Evolutionary conservation across 108 stramenopile genomes (phyloP).

Genomic region (Skeletonema marinoi): DNA sequence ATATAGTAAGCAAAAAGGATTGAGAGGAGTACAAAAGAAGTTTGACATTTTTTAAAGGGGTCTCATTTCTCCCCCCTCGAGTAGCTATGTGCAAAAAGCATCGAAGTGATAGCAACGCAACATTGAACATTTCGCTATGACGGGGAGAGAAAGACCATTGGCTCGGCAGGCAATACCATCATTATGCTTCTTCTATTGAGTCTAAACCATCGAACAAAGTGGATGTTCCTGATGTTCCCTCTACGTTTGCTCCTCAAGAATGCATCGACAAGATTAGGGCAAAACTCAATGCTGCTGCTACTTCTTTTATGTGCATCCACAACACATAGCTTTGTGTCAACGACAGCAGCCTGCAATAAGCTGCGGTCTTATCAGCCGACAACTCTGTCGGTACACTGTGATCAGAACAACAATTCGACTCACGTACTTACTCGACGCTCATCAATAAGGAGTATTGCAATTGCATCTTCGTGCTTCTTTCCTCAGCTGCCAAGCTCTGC

Average conservation of each 20-base stretch:
- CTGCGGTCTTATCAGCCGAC: background rate
- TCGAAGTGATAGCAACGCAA: no score
- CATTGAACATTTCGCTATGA: no score
- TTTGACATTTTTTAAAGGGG: no score
- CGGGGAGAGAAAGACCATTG: background rate
- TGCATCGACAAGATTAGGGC: constrained; percentile 29
- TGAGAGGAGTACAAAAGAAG: no score
- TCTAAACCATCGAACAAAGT: background rate
- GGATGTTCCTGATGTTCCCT: constrained; percentile 15
- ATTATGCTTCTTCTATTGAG: background rate
- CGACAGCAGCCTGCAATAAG: background rate
- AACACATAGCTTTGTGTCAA: constrained; percentile 4
- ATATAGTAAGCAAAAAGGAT: no score
- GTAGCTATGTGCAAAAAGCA: no score
- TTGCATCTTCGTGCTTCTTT: background rate
- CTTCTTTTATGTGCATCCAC: background rate
- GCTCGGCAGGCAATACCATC: background rate
- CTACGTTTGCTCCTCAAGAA: constrained; percentile 38
- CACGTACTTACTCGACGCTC: background rate
- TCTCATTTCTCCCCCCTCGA: no score
- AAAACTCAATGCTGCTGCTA: constrained; percentile 1
- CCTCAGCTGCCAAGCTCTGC: background rate
- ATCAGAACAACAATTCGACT: background rate
- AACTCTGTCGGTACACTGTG: background rate
- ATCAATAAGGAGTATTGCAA: background rate